Base-by-base conservation (phyloP, 2,329 filamentous ascomycete species). In the Penicillium sclerotiorum region DNA sequence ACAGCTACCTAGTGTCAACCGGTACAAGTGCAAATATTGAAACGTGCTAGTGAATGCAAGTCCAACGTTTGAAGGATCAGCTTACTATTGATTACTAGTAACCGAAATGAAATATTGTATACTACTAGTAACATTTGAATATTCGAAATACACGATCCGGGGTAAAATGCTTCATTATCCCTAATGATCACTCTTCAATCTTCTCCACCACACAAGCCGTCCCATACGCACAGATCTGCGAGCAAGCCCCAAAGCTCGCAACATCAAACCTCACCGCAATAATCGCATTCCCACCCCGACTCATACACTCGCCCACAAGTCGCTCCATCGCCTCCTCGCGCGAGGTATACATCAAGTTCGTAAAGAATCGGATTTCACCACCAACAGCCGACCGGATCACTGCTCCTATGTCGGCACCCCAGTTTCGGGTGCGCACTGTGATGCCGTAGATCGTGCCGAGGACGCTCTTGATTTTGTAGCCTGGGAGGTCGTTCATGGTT, bases 401-500 rank as follows among this genome's bases (percentile, higher is more conserved):
- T 72, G 83, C 83, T 49, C 75, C 77, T 15, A 85, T 59, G 32
- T 76, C 75, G 2, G 82, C 80, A 5, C 77, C 82, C 65, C 79
- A 78, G 70, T 85, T 85, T 41, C 82, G 79, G 13, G 78, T 79
- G 8, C 80, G 79, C 6, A 83, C 80, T 0, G 78, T 81, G 36
- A 83, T 72, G 8, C 80, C 80, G 66, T 81, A 83, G 23, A 83
- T 78, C 7, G 80, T 77, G 46, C 83, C 83, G 5, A 86, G 76
- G 1, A 84, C 78, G 45, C 74, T 74, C 30, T 79, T 76, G 40
- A 85, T 73, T 54, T 77, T 80, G 67, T 85, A 85, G 7, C 82
- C 82, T 0, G 82, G 82, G 18, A 86, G 69, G 60, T 85, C 82
- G 67, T 80, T 82, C 81, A 84, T 85, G 45, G 83, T 85, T 0